These are phyloP conservation scores for Madurella mycetomatis DNA, from an alignment of 2,329 filamentous ascomycete genomes.

Conservation along the genomic window DNA sequence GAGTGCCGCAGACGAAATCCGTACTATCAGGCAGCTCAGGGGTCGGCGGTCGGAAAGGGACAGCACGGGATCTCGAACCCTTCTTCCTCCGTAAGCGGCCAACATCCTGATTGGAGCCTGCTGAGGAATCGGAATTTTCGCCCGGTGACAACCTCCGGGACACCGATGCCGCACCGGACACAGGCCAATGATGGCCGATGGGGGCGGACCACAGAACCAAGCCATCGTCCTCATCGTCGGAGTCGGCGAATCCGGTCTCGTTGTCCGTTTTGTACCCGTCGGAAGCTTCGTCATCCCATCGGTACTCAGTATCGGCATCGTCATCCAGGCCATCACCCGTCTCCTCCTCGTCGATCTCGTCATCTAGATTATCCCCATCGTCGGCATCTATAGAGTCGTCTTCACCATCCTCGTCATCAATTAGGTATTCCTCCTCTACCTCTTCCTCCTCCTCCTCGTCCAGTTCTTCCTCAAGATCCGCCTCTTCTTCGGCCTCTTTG, in stretches of 20 bases:
- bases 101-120: conserved; percentile 40
- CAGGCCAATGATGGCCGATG: conserved; percentile 35
- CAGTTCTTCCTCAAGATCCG: conserved; percentile 56
- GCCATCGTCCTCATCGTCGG: conserved; percentile 68
- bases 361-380: conserved; percentile 48
- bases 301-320: conserved; percentile 51
- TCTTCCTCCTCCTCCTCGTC: conserved; percentile 49
- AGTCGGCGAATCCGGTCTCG: conserved; percentile 64
- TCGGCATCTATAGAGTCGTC: conserved; percentile 47
- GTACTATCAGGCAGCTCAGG: conserved; percentile 93
- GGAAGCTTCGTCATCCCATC: conserved; percentile 50
- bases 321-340: conserved; percentile 41
- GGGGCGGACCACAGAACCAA: conserved; percentile 53
- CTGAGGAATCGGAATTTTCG: conserved; percentile 58
- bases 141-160: conserved; percentile 39
- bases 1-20: conserved; percentile 96
- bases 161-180: conserved; percentile 34
- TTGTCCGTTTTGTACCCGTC: conserved; percentile 73
- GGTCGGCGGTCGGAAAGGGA: conserved; percentile 61
- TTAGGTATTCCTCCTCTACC: conserved; percentile 47
- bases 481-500: conserved; percentile 89
- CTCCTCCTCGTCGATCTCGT: conserved; percentile 47
- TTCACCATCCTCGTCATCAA: conserved; percentile 49
- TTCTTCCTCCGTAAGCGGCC: conserved; percentile 30
- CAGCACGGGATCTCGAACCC: conserved; percentile 32